Conservation (phyloP, 192 early-diverging fungal species). For the Podila minutissima region DNA sequence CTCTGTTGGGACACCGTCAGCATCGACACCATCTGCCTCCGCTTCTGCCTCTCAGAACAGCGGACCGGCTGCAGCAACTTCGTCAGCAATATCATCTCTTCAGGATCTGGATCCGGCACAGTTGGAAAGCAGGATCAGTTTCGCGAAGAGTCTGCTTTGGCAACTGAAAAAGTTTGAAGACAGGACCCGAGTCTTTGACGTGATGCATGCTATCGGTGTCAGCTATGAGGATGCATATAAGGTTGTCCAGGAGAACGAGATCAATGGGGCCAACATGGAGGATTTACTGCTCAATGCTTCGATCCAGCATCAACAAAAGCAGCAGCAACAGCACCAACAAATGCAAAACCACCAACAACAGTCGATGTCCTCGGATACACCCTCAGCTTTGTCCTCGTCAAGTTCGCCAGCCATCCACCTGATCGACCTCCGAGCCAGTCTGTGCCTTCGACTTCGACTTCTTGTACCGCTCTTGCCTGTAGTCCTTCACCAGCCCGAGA, state of each 20-base stretch:
- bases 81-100: not conserved
- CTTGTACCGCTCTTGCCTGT: constrained; percentile 58
- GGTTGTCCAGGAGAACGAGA: constrained; percentile 44
- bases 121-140: constrained; percentile 54
- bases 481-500: constrained; percentile 57
- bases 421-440: constrained; percentile 44
- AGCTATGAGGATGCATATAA: constrained; percentile 54
- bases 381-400: not conserved
- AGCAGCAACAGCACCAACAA: constrained; percentile 5
- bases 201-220: constrained; percentile 59
- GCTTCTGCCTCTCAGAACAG: constrained; percentile 1
- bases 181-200: constrained; percentile 50
- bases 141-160: constrained; percentile 52
- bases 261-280: constrained; percentile 24
- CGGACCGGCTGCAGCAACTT: constrained; percentile 2
- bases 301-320: constrained; percentile 7
- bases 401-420: constrained; percentile 1
- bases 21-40: constrained; percentile 18
- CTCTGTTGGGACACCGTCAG: not conserved
- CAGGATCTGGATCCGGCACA: constrained; percentile 39
- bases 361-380: not conserved
- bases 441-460: constrained; percentile 58
- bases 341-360: not conserved
- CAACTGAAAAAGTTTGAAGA: constrained; percentile 58
- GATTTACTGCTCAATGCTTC: constrained; percentile 32